phyloP scores from a whole-genome alignment of 352 stramenopile species.

The Globisporangium heterothallicum region DNA sequence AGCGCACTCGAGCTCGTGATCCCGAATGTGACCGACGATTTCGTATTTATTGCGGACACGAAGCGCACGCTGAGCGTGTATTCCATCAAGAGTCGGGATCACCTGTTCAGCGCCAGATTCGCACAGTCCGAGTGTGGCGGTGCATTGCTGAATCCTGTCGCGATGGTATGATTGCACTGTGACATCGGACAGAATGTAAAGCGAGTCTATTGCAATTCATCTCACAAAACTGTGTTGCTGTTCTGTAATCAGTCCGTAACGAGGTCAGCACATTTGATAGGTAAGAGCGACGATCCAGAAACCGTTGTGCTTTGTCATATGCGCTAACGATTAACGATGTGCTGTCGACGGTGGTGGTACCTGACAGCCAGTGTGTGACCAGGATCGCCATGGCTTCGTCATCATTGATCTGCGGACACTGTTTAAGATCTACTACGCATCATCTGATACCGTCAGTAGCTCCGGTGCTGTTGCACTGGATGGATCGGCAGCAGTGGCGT shows the following conservation, averaged over 20 bases:
- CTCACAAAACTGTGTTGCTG: neutral
- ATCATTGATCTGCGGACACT: constrained; percentile 28
- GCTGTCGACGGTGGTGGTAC: constrained; percentile 9
- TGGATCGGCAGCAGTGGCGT: neutral
- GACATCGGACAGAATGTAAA: too few relatives aligned
- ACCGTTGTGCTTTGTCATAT: neutral
- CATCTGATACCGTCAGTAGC: neutral
- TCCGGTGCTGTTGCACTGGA: neutral
- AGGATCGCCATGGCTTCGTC: constrained; percentile 18
- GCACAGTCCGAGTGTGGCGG: neutral
- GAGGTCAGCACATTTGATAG: constrained; percentile 15
- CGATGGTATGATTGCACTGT: constrained; percentile 15
- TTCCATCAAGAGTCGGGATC: constrained; percentile 16
- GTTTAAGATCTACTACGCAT: constrained; percentile 24
- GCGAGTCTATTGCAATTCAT: too few relatives aligned
- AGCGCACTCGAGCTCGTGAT: constrained; percentile 24
- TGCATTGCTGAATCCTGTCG: constrained; percentile 10
- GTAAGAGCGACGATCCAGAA: constrained; percentile 3
- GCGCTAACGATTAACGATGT: neutral
- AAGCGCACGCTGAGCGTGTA: constrained; percentile 24
- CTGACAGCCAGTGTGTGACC: constrained; percentile 27
- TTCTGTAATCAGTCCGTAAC: constrained; percentile 5
- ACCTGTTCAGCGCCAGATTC: constrained; percentile 21
- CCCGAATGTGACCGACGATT: constrained; percentile 19
- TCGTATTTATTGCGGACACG: constrained; percentile 37